Evolutionary conservation across 2,329 filamentous ascomycete species (phyloP).

Genomic region (Xylariaceae sp.): DNA sequence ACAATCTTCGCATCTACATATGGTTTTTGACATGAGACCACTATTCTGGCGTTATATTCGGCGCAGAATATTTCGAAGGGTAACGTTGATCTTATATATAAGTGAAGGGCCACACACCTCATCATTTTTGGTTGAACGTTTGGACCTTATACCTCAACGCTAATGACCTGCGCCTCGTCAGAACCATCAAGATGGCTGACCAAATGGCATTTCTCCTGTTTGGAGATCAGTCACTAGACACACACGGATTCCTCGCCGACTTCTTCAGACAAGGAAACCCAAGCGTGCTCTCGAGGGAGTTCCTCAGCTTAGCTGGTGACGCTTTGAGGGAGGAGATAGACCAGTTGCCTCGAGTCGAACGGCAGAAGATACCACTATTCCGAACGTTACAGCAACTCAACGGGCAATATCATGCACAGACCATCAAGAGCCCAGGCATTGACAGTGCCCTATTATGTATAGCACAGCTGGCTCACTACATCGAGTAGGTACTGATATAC

Average conservation of each 20-base stretch:
- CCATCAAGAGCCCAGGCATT: constrained; percentile 55
- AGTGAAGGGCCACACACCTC: constrained; percentile 22
- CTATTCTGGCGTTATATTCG: constrained; percentile 24
- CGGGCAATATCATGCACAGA: constrained; percentile 58
- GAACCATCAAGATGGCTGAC: constrained; percentile 39
- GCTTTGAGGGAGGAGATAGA: constrained; percentile 59
- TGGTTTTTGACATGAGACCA: constrained; percentile 22
- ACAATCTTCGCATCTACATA: constrained; percentile 3
- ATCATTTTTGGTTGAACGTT: not conserved
- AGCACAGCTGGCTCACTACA: constrained; percentile 64
- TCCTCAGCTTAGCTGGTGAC: constrained; percentile 55
- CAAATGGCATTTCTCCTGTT: constrained; percentile 59
- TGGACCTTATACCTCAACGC: constrained; percentile 19
- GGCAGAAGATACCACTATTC: constrained; percentile 58
- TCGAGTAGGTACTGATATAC: constrained; percentile 51
- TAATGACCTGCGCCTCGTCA: constrained; percentile 11
- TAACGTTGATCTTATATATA: constrained; percentile 26
- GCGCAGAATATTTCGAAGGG: constrained; percentile 16
- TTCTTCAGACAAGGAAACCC: constrained; percentile 44
- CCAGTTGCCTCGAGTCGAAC: constrained; percentile 51
- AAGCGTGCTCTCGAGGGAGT: constrained; percentile 54
- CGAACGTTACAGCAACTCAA: constrained; percentile 60
- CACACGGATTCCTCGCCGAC: constrained; percentile 58
- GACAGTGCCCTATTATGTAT: constrained; percentile 63
- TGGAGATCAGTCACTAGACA: constrained; percentile 68